phyloP scores from a whole-genome alignment of 768 basidiomycete genomes.

The Suillus occidentalis region DNA sequence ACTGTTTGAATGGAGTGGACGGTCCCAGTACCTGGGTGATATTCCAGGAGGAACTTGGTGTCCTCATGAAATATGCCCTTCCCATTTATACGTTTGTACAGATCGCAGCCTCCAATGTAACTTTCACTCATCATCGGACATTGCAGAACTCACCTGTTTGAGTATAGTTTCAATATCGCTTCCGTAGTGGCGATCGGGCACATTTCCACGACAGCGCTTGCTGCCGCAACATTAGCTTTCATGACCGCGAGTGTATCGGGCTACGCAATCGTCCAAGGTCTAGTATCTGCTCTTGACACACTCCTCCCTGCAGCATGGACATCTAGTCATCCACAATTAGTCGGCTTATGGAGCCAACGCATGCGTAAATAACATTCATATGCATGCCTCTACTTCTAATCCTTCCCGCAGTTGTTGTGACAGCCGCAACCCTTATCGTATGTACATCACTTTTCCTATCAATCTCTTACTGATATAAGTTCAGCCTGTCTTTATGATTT shows the following conservation, averaged over 20 bases:
- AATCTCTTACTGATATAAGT: not conserved
- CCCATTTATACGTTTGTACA: constrained; percentile 68
- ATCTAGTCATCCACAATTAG: constrained; percentile 75
- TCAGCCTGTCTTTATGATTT: constrained; percentile 61
- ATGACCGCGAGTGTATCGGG: constrained; percentile 66
- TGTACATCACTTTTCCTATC: constrained; percentile 23
- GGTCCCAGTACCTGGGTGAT: constrained; percentile 25
- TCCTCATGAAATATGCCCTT: constrained; percentile 62
- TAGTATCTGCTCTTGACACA: constrained; percentile 86
- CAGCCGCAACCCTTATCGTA: constrained; percentile 59
- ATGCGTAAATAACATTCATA: constrained; percentile 56
- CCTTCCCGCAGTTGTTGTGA: constrained; percentile 54
- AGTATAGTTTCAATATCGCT: constrained; percentile 83
- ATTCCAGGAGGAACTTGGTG: constrained; percentile 59
- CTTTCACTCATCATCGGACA: constrained; percentile 4
- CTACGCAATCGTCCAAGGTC: constrained; percentile 74
- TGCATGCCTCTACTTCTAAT: not conserved
- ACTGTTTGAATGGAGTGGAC: constrained; percentile 27
- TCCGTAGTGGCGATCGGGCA: constrained; percentile 90
- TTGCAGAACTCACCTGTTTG: constrained; percentile 70
- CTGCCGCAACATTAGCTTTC: constrained; percentile 73
- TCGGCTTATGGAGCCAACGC: constrained; percentile 89
- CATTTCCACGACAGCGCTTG: constrained; percentile 84
- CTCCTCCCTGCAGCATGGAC: constrained; percentile 96
- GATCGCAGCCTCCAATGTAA: not conserved